phyloP scores from a whole-genome alignment of 2,329 filamentous ascomycete species.

The Colletotrichum costaricense region DNA sequence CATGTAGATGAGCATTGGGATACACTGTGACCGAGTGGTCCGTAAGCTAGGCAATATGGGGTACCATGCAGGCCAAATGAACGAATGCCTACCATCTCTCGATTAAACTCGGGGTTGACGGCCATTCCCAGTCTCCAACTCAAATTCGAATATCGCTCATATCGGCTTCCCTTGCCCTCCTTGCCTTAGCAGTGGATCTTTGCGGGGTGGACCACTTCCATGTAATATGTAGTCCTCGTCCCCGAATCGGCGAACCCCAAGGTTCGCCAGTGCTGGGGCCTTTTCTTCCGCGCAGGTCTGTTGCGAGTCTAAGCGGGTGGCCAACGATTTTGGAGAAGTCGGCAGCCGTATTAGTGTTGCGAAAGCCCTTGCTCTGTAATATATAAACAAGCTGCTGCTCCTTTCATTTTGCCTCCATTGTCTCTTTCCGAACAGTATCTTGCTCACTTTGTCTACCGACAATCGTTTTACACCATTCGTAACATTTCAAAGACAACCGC shows the following conservation, averaged over 20 bases:
- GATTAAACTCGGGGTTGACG: not conserved
- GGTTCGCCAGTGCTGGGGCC: constrained; percentile 4
- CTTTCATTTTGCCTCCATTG: not conserved
- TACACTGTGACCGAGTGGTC: not conserved
- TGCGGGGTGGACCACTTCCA: constrained; percentile 12
- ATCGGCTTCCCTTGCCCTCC: constrained; percentile 5
- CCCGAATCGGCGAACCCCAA: not conserved
- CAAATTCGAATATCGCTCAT: constrained; percentile 20
- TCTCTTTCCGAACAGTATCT: not conserved
- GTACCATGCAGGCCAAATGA: constrained; percentile 8
- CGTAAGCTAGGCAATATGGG: not conserved
- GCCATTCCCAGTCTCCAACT: not conserved
- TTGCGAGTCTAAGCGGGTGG: not conserved
- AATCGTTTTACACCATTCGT: not conserved
- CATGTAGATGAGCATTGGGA: not conserved
- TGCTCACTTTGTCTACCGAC: not conserved
- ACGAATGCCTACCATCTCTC: constrained; percentile 1
- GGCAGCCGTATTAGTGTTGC: constrained; percentile 4
- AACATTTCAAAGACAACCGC: not conserved
- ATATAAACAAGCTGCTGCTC: constrained; percentile 12
- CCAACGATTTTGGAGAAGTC: constrained; percentile 23
- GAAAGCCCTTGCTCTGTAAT: not conserved
- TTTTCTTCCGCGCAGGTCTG: not conserved
- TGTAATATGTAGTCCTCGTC: not conserved
- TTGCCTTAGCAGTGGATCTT: not conserved